Evolutionary conservation across 2,329 filamentous ascomycete species (phyloP).

Genomic region (Ophiostoma quercus): DNA sequence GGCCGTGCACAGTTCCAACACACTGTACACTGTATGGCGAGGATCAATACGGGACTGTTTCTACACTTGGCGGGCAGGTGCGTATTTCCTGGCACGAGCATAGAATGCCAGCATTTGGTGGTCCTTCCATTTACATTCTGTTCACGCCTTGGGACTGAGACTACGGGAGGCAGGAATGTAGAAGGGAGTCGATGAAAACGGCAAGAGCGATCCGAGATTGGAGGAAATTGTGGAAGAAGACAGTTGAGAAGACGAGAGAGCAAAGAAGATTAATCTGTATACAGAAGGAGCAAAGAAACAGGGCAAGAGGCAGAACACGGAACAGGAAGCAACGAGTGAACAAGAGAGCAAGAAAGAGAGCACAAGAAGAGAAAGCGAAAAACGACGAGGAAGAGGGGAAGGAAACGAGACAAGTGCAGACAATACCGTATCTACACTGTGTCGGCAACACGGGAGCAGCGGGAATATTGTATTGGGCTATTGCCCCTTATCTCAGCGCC

Average conservation of each 20-base stretch:
- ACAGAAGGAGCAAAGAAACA: background rate
- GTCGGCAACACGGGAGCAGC: background rate
- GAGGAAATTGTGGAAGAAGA: no score
- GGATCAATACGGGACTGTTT: background rate
- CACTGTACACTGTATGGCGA: background rate
- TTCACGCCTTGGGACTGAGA: background rate
- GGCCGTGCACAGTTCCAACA: background rate
- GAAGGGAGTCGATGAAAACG: background rate
- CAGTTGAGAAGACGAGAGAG: background rate
- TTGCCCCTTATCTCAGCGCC: slow-evolving; percentile 10
- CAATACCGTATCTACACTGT: background rate
- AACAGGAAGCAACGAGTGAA: background rate
- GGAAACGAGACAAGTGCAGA: background rate
- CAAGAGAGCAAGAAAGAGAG: background rate
- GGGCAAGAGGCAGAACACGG: background rate
- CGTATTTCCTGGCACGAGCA: slow-evolving; percentile 7
- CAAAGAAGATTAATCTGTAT: background rate
- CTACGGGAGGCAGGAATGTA: background rate
- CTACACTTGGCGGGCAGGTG: slow-evolving; percentile 8
- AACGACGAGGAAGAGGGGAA: slow-evolving; percentile 7
- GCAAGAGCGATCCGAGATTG: background rate
- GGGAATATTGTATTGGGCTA: slow-evolving; percentile 4
- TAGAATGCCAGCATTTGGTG: no score
- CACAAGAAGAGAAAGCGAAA: background rate
- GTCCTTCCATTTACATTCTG: background rate